Conservation (phyloP, 441 rosid species). For the Erodium texanum region DNA sequence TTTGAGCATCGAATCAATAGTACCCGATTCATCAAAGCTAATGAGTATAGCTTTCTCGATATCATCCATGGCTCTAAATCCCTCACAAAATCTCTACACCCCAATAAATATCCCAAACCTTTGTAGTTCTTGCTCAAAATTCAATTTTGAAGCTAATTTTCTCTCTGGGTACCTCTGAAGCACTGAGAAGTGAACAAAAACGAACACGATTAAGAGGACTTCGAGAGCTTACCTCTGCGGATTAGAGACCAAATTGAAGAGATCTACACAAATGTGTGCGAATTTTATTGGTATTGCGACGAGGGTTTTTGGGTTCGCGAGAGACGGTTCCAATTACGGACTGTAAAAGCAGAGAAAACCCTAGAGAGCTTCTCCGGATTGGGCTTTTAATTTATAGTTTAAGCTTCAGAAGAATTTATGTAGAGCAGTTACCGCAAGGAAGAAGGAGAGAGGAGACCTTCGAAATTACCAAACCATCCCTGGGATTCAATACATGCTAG, state of each 20-base stretch:
- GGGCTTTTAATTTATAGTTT: neutral
- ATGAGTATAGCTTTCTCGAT: constrained; percentile 71
- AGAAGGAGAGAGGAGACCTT: neutral
- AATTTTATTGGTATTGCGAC: neutral
- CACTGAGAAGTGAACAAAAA: neutral
- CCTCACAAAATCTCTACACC: constrained; percentile 14
- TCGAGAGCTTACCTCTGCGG: neutral
- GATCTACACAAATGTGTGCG: neutral
- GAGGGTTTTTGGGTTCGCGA: neutral
- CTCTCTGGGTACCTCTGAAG: neutral
- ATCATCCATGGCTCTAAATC: constrained; percentile 51
- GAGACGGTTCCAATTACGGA: neutral
- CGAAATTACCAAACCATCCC: neutral
- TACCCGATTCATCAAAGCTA: constrained; percentile 66
- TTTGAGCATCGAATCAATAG: constrained; percentile 41
- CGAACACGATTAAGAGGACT: constrained; percentile 1
- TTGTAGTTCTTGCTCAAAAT: neutral
- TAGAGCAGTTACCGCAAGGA: constrained; percentile 4
- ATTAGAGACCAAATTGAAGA: neutral
- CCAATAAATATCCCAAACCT: constrained; percentile 1
- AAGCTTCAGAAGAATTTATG: neutral
- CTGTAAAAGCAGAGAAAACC: neutral
- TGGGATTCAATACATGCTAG: too few species aligned
- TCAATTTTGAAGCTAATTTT: neutral
- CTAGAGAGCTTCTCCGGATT: neutral